Percentiles rank a stretch among this genome's conserved stretches.
phyloP scores from a whole-genome alignment of 805 yeast species.

The Metschnikowia koreensis region DNA sequence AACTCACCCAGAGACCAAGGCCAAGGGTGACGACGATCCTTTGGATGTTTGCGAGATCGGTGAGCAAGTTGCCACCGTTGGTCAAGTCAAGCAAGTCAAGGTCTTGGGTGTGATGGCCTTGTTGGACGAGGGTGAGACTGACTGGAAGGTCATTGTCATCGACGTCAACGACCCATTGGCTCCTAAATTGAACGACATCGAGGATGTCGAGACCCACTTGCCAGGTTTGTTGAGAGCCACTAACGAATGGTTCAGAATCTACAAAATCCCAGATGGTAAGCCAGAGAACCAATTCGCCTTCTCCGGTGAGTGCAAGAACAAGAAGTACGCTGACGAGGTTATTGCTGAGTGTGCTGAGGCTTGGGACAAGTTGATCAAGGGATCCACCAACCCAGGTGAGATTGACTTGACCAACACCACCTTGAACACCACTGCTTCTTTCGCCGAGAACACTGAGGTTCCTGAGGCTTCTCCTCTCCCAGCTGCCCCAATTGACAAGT shows the following conservation, averaged over 20 bases:
- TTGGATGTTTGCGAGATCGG: constrained; percentile 50
- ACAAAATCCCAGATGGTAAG: constrained; percentile 82
- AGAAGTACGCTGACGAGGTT: constrained; percentile 36
- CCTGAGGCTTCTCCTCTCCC: constrained; percentile 72
- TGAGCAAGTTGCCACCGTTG: constrained; percentile 46
- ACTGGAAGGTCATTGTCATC: constrained; percentile 85
- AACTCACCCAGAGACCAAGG: constrained; percentile 43
- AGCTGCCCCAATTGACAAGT: constrained; percentile 94
- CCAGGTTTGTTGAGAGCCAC: constrained; percentile 73
- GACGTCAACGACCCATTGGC: constrained; percentile 67
- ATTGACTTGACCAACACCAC: constrained; percentile 53
- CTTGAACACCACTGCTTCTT: constrained; percentile 47
- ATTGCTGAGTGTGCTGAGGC: constrained; percentile 49
- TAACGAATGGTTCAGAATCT: constrained; percentile 77
- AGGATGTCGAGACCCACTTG: constrained; percentile 63
- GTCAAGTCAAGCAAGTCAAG: constrained; percentile 52
- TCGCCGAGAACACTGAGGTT: constrained; percentile 46
- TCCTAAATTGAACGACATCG: constrained; percentile 53
- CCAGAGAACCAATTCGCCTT: constrained; percentile 73
- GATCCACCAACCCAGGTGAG: constrained; percentile 32
- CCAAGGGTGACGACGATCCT: constrained; percentile 49
- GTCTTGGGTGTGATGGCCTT: constrained; percentile 75
- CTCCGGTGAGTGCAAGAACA: constrained; percentile 62
- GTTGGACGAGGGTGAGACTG: constrained; percentile 93
- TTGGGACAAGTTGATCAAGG: constrained; percentile 61